A percentile compares a stretch with the other conserved stretches of the same genome.
These are phyloP conservation scores for Rhodotorula graminis DNA, from an alignment of 768 basidiomycete genomes.

Conservation along the genomic window DNA sequence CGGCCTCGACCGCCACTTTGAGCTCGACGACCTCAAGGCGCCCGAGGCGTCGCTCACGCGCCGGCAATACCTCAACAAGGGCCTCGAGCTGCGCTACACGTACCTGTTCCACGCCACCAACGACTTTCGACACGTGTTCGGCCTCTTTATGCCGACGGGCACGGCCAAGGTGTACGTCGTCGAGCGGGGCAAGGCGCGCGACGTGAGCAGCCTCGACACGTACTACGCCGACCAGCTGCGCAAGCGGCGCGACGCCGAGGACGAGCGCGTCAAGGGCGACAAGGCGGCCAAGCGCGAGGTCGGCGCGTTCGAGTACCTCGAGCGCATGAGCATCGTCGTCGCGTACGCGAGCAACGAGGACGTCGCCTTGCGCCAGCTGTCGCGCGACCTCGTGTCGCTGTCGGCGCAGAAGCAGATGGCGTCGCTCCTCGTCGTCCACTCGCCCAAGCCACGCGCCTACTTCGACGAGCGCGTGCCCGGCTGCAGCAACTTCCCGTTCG, in stretches of 20 bases:
- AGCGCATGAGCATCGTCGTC: conserved; percentile 50
- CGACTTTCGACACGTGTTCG: conserved; percentile 76
- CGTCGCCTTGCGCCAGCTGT: conserved; percentile 77
- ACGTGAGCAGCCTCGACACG: conserved; percentile 72
- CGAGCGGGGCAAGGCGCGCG: conserved; percentile 80
- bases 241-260: conserved; percentile 34
- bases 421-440: conserved; percentile 73
- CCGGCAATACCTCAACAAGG: conserved; percentile 68
- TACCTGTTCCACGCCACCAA: conserved; percentile 81
- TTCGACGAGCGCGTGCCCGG: conserved; percentile 70
- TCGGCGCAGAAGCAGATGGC: conserved; percentile 61
- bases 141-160: conserved; percentile 71
- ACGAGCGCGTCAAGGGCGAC: conserved; percentile 48
- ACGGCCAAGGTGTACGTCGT: conserved; percentile 75
- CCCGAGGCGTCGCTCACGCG: conserved; percentile 53
- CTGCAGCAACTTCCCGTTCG: conserved; percentile 74
- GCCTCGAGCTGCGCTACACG: conserved; percentile 66
- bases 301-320: conserved; percentile 60
- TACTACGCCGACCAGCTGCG: conserved; percentile 57
- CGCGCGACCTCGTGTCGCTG: conserved; percentile 72
- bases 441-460: conserved; percentile 73
- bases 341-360: conserved; percentile 73
- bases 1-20: conserved; percentile 75
- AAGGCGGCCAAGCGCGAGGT: conserved; percentile 53
- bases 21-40: conserved; percentile 72